Base-by-base conservation (phyloP, 2,329 filamentous ascomycete genomes). In the Neodidymelliopsis sp. region DNA sequence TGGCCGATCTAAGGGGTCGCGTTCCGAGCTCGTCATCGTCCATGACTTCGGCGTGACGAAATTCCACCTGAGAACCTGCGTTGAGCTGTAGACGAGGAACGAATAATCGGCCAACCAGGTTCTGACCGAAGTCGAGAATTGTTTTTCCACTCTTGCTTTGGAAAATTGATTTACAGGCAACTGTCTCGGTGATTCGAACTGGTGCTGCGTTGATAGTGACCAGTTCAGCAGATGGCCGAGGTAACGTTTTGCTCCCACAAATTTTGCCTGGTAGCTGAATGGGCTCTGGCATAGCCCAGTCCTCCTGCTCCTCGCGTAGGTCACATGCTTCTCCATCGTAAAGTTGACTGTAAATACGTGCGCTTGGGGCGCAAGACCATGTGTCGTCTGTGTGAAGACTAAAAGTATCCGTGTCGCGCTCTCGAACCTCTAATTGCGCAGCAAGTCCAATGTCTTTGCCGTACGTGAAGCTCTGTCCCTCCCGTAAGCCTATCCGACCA, bases 401-500 rank as follows among this genome's bases (percentile, higher is more conserved):
- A n/a, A n/a, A n/a, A n/a, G n/a, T n/a, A n/a, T n/a, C n/a, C n/a
- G n/a, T n/a, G n/a, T n/a, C n/a, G n/a, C n/a, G n/a, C n/a, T n/a
- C n/a, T n/a, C n/a, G n/a, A n/a, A n/a, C n/a, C n/a, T n/a, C n/a
- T n/a, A n/a, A n/a, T n/a, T n/a, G n/a, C n/a, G n/a, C n/a, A n/a
- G n/a, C n/a, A n/a, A n/a, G n/a, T n/a, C n/a, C n/a, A n/a, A n/a
- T n/a, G n/a, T n/a, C n/a, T n/a, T n/a, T n/a, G n/a, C n/a, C n/a
- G n/a, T n/a, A 35, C 11, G 33, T 23, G 12, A 35, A 35, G 8
- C 12, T 29, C 7, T 22, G 18, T 7, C 23, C 22, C 13, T 20
- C 19, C 5, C 33, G 33, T 12, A 56, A 72, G 2, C 66, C 68
- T 1, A 79, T 49, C 4, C 77, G 53, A 1, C 76, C 75, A n/a